Percentiles rank a stretch among this genome's conserved stretches.
phyloP scores from a whole-genome alignment of 768 basidiomycete species.

The Suillus weaverae region DNA sequence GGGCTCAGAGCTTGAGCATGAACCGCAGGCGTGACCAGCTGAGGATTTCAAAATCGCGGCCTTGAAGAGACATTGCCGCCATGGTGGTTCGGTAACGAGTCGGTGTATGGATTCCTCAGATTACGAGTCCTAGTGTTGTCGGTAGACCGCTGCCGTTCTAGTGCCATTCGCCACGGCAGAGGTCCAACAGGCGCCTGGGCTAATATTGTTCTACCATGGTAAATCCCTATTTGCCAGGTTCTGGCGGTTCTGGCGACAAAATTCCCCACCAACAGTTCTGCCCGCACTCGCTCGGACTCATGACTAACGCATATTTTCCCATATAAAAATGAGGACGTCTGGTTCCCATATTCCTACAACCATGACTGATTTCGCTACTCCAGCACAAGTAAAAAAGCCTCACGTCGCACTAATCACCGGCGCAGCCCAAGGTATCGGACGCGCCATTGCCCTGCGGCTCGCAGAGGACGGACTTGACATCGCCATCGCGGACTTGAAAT shows the following conservation, averaged over 20 bases:
- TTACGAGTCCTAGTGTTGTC: background rate
- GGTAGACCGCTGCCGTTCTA: background rate
- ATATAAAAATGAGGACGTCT: background rate
- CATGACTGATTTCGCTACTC: background rate
- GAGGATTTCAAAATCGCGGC: background rate
- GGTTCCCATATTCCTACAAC: background rate
- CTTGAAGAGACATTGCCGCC: background rate
- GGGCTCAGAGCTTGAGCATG: background rate
- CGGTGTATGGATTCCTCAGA: no score
- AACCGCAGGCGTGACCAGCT: background rate
- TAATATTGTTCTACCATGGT: background rate
- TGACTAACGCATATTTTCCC: background rate
- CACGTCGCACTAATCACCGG: slow-evolving; percentile 44
- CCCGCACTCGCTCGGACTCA: background rate
- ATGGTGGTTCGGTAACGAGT: background rate
- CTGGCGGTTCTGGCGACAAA: background rate
- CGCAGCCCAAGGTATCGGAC: slow-evolving; percentile 46
- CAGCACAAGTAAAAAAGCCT: background rate
- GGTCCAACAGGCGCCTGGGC: background rate
- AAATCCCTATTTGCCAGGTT: background rate
- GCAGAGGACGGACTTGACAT: slow-evolving; percentile 47
- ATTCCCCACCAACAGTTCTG: background rate
- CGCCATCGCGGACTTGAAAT: slow-evolving; percentile 40
- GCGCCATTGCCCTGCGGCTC: slow-evolving; percentile 45
- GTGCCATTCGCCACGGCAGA: background rate